Evolutionary conservation across 805 yeast species (phyloP).

Genomic region (Saturnispora dispora): DNA sequence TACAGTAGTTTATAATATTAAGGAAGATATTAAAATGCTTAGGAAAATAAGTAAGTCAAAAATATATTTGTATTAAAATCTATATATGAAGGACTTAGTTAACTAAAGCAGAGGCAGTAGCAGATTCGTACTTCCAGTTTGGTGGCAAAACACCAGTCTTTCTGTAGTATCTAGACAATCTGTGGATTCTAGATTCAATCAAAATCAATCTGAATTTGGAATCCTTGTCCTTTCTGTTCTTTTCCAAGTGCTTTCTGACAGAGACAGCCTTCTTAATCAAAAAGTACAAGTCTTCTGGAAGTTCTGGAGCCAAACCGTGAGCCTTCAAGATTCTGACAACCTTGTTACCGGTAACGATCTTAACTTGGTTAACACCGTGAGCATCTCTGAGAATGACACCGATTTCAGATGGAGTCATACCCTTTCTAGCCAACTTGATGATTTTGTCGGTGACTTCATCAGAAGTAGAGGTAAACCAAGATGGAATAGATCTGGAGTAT

Average conservation of each 20-base stretch:
- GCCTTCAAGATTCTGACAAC: slow-evolving; percentile 98
- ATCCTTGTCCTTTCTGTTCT: slow-evolving; percentile 99
- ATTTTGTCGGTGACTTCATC: slow-evolving; percentile 96
- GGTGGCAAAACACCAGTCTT: slow-evolving; percentile 98
- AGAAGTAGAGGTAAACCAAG: slow-evolving; percentile 97
- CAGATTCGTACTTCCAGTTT: slow-evolving; percentile 99
- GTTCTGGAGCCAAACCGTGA: slow-evolving; percentile 99
- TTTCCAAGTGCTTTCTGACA: slow-evolving; percentile 99
- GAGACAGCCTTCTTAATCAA: slow-evolving; percentile 99
- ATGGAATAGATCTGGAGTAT: slow-evolving; percentile 97
- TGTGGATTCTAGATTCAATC: slow-evolving; percentile 99
- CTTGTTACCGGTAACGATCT: slow-evolving; percentile 98
- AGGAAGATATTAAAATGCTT: neutral
- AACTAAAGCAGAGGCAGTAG: slow-evolving; percentile 99
- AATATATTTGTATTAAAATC: neutral
- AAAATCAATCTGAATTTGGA: slow-evolving; percentile 99
- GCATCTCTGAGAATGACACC: slow-evolving; percentile 99
- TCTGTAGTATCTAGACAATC: slow-evolving; percentile 99
- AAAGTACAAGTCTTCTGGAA: slow-evolving; percentile 99
- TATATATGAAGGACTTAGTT: slow-evolving; percentile 49
- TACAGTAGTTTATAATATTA: neutral
- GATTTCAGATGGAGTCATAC: slow-evolving; percentile 98
- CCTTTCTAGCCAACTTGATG: slow-evolving; percentile 99
- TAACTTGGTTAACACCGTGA: slow-evolving; percentile 98
- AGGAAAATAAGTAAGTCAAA: neutral